Conservation (phyloP, 148 eudicot genomes). For the Nyssa sinensis region DNA sequence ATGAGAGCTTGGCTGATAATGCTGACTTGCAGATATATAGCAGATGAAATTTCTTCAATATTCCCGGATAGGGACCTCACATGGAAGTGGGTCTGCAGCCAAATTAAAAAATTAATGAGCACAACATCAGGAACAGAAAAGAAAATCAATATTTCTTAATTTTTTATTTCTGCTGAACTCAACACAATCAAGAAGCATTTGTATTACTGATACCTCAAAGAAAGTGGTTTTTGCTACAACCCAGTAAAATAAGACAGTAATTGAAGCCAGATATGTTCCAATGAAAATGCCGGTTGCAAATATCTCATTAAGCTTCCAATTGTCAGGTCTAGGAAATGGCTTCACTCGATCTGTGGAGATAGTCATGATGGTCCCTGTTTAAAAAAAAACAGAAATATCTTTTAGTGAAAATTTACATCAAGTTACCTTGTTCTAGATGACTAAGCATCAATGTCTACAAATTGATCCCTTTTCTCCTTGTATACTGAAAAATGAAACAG, state of each 20-base stretch:
- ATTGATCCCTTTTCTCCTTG: too few species aligned
- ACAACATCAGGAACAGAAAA: slow-evolving; percentile 4
- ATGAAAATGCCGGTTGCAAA: slow-evolving; percentile 64
- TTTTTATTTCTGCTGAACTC: neutral
- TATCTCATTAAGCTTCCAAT: slow-evolving; percentile 78
- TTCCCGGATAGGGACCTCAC: slow-evolving; percentile 50
- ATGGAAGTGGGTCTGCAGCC: slow-evolving; percentile 45
- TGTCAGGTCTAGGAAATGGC: slow-evolving; percentile 65
- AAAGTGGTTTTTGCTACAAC: slow-evolving; percentile 41
- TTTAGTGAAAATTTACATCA: neutral
- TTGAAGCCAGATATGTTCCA: slow-evolving; percentile 71
- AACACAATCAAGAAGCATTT: neutral
- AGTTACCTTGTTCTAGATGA: neutral
- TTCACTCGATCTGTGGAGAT: slow-evolving; percentile 64
- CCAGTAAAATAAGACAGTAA: slow-evolving; percentile 82
- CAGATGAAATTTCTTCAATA: slow-evolving; percentile 60
- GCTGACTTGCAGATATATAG: slow-evolving; percentile 81
- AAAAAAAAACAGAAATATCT: slow-evolving; percentile 4
- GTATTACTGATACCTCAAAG: slow-evolving; percentile 48
- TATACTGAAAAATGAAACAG: too few species aligned
- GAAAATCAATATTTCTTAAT: neutral
- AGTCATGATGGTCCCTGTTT: slow-evolving; percentile 81
- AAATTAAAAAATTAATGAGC: neutral
- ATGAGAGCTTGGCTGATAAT: slow-evolving; percentile 82
- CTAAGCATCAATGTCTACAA: neutral